phyloP scores from a whole-genome alignment of 1,284 basidiomycete genomes.

The Anthracocystis setariae region DNA sequence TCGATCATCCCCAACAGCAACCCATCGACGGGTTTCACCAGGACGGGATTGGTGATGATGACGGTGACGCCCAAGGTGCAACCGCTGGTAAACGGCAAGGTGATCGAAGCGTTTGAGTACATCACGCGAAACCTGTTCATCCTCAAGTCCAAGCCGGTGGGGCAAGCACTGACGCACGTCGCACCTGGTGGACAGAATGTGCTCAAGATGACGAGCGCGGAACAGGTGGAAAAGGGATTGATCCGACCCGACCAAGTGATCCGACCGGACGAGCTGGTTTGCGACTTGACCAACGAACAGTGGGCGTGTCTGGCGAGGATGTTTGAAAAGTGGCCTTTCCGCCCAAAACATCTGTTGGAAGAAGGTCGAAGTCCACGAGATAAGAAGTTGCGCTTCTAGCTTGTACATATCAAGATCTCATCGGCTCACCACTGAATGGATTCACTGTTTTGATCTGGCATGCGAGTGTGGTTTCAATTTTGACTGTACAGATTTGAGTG shows the following conservation, averaged over 20 bases:
- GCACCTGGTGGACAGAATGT: constrained; percentile 62
- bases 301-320: constrained; percentile 59
- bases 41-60: constrained; percentile 52
- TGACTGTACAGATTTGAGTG: constrained; percentile 1
- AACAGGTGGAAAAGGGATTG: constrained; percentile 35
- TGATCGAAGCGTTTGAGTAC: constrained; percentile 62
- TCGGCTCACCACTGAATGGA: neutral
- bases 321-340: constrained; percentile 66
- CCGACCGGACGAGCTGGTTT: constrained; percentile 47
- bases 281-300: constrained; percentile 56
- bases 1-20: constrained; percentile 56
- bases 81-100: constrained; percentile 40
- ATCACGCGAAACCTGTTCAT: constrained; percentile 63
- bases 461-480: no score
- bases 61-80: constrained; percentile 53
- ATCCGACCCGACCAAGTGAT: constrained; percentile 43
- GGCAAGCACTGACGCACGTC: constrained; percentile 55
- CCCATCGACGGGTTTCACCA: constrained; percentile 42
- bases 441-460: no score
- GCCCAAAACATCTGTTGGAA: constrained; percentile 55
- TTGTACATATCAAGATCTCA: neutral
- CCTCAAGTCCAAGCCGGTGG: constrained; percentile 44
- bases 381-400: constrained; percentile 28
- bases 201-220: constrained; percentile 49
- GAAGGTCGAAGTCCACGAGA: constrained; percentile 47